Evolutionary conservation across 2,329 filamentous ascomycete species (phyloP), one percentile per base, ranked within the genome.

Genomic region (Lasiodiplodia gonubiensis): DNA sequence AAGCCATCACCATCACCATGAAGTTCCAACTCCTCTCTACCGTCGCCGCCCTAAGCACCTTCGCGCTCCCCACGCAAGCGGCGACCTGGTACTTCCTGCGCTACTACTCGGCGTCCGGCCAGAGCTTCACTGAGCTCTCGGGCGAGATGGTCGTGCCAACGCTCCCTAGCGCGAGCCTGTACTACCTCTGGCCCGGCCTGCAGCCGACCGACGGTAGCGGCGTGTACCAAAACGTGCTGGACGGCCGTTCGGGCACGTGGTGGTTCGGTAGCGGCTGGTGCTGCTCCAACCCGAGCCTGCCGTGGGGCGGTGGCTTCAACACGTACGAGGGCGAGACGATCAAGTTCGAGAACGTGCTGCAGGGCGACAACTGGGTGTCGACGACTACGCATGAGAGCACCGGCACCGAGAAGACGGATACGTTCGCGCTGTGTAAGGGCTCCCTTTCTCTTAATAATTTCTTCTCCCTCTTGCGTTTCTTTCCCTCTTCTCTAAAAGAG

Each of bases 121-220:
- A 72, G 63, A 55, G 53, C 23, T 71, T 72, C 68, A 64, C 66
- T 27, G 68, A 67, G 52, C 65, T 72, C 55, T 69, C 70, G 7
- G 70, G 70, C 42, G 68, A 70, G n/a, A 60, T 72, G 55, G 63
- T 67, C 4, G 65, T 71, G n/a, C 70, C 70, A 3, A 66, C 54
- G 39, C 69, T 72, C 11, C 69, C 67, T 3, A 65, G 71, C 59
- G 77, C 77, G 8, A 80, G 74, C 0, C 75, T 72, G 10, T 81
- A 81, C 69, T 82, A 81, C 68, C 77, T 82, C 11, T 81, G 79
- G 80, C 80, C 80, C 1, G 80, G 80, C 1, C 75, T 81, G 18
- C 78, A 81, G 69, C 78, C 79, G 5, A 78, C 77, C 1, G 79
- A 80, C 67, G 74, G 74, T 63, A 77, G 73, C 21, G 80, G 79